A percentile compares a stretch with the other conserved stretches of the same genome.
Evolutionary conservation across 345 rosid genomes (phyloP).

Genomic region (Syzygium grande): DNA sequence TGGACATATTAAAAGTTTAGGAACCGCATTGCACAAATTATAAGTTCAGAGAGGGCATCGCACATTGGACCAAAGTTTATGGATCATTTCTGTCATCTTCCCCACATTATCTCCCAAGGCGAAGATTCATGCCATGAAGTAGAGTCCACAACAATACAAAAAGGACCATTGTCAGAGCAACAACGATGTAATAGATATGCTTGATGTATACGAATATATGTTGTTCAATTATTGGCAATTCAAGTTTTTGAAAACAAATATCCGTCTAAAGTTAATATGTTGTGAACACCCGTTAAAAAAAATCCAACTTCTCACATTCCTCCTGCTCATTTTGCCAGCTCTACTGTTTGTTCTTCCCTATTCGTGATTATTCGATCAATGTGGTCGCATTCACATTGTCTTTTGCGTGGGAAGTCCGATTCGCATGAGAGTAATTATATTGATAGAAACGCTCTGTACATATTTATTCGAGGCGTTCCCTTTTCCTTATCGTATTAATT

Average conservation of each 20-base stretch:
- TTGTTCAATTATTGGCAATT: neutral
- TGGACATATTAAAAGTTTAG: too few species aligned
- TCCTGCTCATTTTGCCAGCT: neutral
- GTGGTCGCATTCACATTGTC: neutral
- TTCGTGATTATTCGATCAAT: neutral
- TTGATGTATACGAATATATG: neutral
- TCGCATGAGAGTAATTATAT: accelerated
- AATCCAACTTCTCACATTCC: too few species aligned
- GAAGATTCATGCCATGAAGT: neutral
- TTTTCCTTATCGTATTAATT: neutral
- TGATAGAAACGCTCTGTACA: neutral
- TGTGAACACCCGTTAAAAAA: neutral
- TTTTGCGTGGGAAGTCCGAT: neutral
- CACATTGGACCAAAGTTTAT: too few species aligned
- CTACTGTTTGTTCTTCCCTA: neutral
- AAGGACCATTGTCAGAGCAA: neutral
- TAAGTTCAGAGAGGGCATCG: too few species aligned
- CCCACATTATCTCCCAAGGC: neutral
- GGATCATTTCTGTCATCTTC: too few species aligned
- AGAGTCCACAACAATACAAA: neutral
- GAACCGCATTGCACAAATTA: too few species aligned
- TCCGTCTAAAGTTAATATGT: neutral
- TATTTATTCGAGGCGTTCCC: neutral
- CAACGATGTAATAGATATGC: neutral
- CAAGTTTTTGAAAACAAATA: neutral